Percentiles rank a stretch among this genome's conserved stretches.
Evolutionary conservation across 2,329 filamentous ascomycete species (phyloP).

Genomic region (Coccinonectria pachysandricola): DNA sequence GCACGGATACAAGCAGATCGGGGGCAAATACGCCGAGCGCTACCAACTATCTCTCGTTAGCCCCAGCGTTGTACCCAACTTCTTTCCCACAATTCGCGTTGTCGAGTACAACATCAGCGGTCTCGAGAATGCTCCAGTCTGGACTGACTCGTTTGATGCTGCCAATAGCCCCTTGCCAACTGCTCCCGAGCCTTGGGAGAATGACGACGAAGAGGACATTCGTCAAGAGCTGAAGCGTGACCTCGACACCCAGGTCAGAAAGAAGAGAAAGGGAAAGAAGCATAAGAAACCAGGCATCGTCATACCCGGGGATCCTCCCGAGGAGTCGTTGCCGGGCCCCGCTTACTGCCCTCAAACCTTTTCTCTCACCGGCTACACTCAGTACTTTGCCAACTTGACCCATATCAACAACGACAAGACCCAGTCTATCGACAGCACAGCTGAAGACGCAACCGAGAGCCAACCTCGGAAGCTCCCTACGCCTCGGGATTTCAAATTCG

Average conservation of each 20-base stretch:
- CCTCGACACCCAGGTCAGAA: constrained; percentile 24
- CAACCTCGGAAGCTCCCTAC: constrained; percentile 33
- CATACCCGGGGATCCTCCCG: constrained; percentile 62
- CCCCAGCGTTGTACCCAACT: constrained; percentile 86
- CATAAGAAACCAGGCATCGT: constrained; percentile 50
- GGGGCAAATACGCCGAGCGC: constrained; percentile 72
- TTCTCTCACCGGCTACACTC: constrained; percentile 69
- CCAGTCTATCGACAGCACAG: constrained; percentile 53
- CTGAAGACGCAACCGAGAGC: constrained; percentile 40
- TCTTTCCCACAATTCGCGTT: constrained; percentile 82
- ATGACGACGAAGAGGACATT: constrained; percentile 21
- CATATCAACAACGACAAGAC: constrained; percentile 70
- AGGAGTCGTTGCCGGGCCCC: constrained; percentile 66
- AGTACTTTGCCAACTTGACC: constrained; percentile 94
- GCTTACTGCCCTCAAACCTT: constrained; percentile 82
- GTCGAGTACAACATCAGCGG: constrained; percentile 87
- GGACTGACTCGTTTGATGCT: constrained; percentile 28
- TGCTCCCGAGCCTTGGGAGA: constrained; percentile 8
- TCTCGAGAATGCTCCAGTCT: constrained; percentile 46
- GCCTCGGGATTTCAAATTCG: constrained; percentile 59
- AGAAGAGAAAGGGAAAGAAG: constrained; percentile 38
- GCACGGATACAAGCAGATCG: constrained; percentile 43
- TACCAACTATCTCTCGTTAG: constrained; percentile 74
- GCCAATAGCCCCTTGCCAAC: constrained; percentile 4
- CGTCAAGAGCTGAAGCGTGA: constrained; percentile 19